Conservation (phyloP, 2,329 filamentous ascomycete species). For the Trematosphaeria pertusa region DNA sequence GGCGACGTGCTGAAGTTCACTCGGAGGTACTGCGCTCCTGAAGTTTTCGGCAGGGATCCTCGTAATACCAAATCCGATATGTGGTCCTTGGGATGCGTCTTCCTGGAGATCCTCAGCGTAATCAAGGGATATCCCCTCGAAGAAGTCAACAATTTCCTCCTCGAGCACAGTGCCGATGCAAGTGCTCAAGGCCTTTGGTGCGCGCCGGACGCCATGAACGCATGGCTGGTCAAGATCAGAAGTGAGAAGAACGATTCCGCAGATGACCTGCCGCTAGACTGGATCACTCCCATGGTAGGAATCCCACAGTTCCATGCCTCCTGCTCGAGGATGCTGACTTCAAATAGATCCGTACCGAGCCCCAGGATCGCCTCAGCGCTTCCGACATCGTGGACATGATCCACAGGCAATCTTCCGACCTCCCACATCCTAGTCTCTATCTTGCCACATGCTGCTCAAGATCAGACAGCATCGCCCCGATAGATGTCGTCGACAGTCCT, state of each 20-base stretch:
- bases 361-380: constrained; percentile 5
- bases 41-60: constrained; percentile 17
- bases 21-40: constrained; percentile 23
- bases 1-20: constrained; percentile 20
- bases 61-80: constrained; percentile 24
- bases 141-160: constrained; percentile 20
- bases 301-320: no score
- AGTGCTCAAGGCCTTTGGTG: constrained; percentile 20
- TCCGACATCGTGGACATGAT: constrained; percentile 12
- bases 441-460: constrained; percentile 21
- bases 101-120: constrained; percentile 25
- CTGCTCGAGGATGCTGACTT: no score
- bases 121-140: constrained; percentile 24
- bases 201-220: constrained; percentile 18
- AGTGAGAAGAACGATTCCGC: no score
- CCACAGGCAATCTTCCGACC: constrained; percentile 7
- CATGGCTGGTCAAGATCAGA: no score
- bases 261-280: constrained; percentile 23
- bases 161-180: no score
- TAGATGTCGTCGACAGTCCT: constrained; percentile 5
- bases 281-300: constrained; percentile 21
- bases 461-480: constrained; percentile 13
- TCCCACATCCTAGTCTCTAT: constrained; percentile 9
- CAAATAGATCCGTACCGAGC: not conserved
- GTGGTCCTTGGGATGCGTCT: constrained; percentile 28